Conservation (phyloP, 768 basidiomycete species). For the Tylopilus subfusipes region DNA sequence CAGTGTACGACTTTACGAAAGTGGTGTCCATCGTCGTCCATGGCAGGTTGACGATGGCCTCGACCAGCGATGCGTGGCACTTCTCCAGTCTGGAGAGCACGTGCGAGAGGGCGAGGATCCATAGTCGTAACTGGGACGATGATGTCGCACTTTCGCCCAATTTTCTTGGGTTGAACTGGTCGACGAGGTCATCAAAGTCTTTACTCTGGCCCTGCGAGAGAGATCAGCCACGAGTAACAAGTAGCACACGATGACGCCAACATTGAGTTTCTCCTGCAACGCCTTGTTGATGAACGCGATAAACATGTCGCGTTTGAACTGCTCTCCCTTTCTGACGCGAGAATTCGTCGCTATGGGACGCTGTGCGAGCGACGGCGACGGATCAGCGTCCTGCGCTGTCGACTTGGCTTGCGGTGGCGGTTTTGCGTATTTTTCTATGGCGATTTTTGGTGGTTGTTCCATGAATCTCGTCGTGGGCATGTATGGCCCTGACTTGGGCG, state of each 20-base stretch:
- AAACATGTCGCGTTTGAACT: slow-evolving; percentile 78
- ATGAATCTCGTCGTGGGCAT: slow-evolving; percentile 44
- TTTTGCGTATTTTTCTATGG: slow-evolving; percentile 45
- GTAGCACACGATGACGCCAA: slow-evolving; percentile 36
- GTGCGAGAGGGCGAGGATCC: slow-evolving; percentile 86
- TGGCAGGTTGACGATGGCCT: slow-evolving; percentile 82
- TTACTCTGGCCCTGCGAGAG: slow-evolving; percentile 59
- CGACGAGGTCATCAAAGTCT: slow-evolving; percentile 84
- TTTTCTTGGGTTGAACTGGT: slow-evolving; percentile 70
- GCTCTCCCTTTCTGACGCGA: slow-evolving; percentile 72
- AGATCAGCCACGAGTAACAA: slow-evolving; percentile 12
- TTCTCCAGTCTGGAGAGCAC: slow-evolving; percentile 88
- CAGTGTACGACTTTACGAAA: slow-evolving; percentile 84
- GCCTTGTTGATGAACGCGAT: slow-evolving; percentile 81
- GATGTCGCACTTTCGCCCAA: slow-evolving; percentile 31
- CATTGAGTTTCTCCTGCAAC: slow-evolving; percentile 66
- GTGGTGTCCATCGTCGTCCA: slow-evolving; percentile 89
- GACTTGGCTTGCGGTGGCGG: slow-evolving; percentile 31
- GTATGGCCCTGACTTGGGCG: slow-evolving; percentile 63
- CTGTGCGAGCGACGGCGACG: slow-evolving; percentile 17
- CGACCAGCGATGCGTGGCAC: slow-evolving; percentile 73
- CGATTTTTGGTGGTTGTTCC: slow-evolving; percentile 39
- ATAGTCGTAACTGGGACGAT: slow-evolving; percentile 61
- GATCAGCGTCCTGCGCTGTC: slow-evolving; percentile 10
- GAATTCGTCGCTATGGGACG: slow-evolving; percentile 79